Conservation (phyloP, 495 filamentous ascomycete genomes). For the Pyronema omphalodes region DNA sequence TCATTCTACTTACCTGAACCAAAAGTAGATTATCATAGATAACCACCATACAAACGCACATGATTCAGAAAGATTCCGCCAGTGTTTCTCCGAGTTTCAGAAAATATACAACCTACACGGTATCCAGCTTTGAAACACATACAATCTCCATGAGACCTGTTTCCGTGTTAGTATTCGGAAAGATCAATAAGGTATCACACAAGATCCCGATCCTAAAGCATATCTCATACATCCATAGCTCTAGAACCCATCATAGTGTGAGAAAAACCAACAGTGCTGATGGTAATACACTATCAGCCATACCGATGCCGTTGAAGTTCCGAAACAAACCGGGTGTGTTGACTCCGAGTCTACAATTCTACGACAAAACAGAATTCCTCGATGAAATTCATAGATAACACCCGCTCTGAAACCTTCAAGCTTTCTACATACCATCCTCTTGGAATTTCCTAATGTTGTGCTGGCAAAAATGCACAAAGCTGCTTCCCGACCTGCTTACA, state of each 20-base stretch:
- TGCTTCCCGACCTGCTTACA: too few species aligned
- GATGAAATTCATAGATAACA: too few species aligned
- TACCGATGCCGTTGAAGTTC: slow-evolving; percentile 2
- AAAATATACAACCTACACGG: slow-evolving; percentile 1
- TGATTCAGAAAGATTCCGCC: slow-evolving; percentile 2
- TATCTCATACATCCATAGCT: not conserved
- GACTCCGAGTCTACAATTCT: not conserved
- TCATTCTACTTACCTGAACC: slow-evolving; percentile 9
- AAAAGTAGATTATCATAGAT: slow-evolving; percentile 4
- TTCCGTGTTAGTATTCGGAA: slow-evolving; percentile 15
- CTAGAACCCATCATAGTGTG: slow-evolving; percentile 7
- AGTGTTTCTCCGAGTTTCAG: slow-evolving; percentile 12
- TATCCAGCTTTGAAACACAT: slow-evolving; percentile 10
- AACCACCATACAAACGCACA: not conserved
- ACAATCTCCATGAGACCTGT: slow-evolving; percentile 19
- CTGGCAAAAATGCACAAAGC: too few species aligned
- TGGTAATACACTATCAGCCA: slow-evolving; percentile 4
- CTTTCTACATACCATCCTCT: too few species aligned
- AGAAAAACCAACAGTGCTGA: slow-evolving; percentile 5
- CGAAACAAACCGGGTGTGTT: not conserved
- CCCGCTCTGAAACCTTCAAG: too few species aligned
- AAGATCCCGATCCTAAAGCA: not conserved
- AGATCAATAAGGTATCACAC: slow-evolving; percentile 19
- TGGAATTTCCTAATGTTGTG: too few species aligned
- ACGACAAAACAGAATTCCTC: too few species aligned